phyloP scores from a whole-genome alignment of 805 yeast species.

The Citeromyces matritensis region DNA sequence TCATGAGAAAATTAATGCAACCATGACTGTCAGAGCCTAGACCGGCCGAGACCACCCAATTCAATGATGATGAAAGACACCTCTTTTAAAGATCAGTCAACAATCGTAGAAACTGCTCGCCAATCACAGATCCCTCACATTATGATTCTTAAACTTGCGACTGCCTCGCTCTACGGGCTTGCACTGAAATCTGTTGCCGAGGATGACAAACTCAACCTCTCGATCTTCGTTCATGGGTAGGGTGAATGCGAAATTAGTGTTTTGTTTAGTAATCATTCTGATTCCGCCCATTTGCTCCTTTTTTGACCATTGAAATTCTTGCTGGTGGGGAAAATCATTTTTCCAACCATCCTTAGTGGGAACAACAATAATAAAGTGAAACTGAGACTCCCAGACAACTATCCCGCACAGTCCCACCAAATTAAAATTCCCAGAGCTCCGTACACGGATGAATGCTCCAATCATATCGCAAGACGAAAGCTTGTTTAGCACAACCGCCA shows the following conservation, averaged over 20 bases:
- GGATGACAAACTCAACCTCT: constrained; percentile 40
- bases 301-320: background rate
- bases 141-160: constrained; percentile 71
- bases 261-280: constrained; percentile 50
- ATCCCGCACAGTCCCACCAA: constrained; percentile 57
- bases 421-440: constrained; percentile 37
- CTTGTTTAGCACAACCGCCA: constrained; percentile 23
- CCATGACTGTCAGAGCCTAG: too few relatives aligned
- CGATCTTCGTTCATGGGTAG: constrained; percentile 18
- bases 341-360: constrained; percentile 24
- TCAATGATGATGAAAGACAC: too few relatives aligned
- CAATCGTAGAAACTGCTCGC: too few relatives aligned
- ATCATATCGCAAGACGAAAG: constrained; percentile 69
- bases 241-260: constrained; percentile 44
- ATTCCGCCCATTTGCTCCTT: constrained; percentile 41
- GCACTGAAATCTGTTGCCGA: constrained; percentile 69
- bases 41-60: too few relatives aligned
- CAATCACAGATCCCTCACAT: constrained; percentile 21
- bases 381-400: constrained; percentile 74
- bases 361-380: constrained; percentile 48
- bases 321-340: constrained; percentile 2
- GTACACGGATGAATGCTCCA: constrained; percentile 55
- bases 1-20: too few relatives aligned
- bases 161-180: constrained; percentile 72
- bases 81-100: too few relatives aligned